Percentiles rank a stretch among this genome's conserved stretches.
Conservation (phyloP, 1,284 basidiomycete genomes). For the Apiotrichum montevideense region DNA sequence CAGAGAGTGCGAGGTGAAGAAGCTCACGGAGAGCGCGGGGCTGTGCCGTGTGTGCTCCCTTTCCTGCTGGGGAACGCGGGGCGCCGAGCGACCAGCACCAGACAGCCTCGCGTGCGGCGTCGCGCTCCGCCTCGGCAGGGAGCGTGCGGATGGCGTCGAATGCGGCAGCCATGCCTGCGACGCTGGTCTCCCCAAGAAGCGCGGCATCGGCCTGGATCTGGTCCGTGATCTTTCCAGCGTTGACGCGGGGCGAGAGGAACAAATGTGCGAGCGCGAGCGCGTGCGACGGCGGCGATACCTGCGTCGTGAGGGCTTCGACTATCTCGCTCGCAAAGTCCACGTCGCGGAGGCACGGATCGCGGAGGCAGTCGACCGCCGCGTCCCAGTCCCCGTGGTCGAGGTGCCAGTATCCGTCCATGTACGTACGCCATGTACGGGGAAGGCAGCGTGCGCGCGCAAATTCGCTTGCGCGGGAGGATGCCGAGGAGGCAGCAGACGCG, state of each 20-base stretch:
- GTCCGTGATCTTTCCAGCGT: neutral
- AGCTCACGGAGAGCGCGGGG: slow-evolving; percentile 29
- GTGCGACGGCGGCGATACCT: slow-evolving; percentile 26
- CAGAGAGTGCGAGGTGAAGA: slow-evolving; percentile 36
- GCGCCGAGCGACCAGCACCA: slow-evolving; percentile 39
- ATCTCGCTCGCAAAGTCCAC: slow-evolving; percentile 38
- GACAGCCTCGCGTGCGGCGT: slow-evolving; percentile 22
- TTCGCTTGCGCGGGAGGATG: neutral
- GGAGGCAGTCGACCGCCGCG: slow-evolving; percentile 22
- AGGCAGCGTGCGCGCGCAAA: slow-evolving; percentile 36
- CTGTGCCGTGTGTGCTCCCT: slow-evolving; percentile 25
- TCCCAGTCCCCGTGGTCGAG: slow-evolving; percentile 37
- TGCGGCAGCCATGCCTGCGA: slow-evolving; percentile 23
- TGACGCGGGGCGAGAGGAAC: slow-evolving; percentile 20
- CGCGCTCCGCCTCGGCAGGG: slow-evolving; percentile 9
- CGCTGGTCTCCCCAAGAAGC: slow-evolving; percentile 23
- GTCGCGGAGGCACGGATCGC: slow-evolving; percentile 33
- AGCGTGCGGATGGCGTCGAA: slow-evolving; percentile 23
- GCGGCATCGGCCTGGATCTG: slow-evolving; percentile 21
- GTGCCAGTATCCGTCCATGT: slow-evolving; percentile 41
- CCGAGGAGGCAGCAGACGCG: neutral
- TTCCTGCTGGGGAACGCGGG: slow-evolving; percentile 23
- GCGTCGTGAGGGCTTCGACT: slow-evolving; percentile 26
- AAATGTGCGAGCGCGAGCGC: slow-evolving; percentile 25
- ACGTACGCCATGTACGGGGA: slow-evolving; percentile 32